Evolutionary conservation across 345 rosid genomes (phyloP).

Genomic region (Eucalyptus regnans): DNA sequence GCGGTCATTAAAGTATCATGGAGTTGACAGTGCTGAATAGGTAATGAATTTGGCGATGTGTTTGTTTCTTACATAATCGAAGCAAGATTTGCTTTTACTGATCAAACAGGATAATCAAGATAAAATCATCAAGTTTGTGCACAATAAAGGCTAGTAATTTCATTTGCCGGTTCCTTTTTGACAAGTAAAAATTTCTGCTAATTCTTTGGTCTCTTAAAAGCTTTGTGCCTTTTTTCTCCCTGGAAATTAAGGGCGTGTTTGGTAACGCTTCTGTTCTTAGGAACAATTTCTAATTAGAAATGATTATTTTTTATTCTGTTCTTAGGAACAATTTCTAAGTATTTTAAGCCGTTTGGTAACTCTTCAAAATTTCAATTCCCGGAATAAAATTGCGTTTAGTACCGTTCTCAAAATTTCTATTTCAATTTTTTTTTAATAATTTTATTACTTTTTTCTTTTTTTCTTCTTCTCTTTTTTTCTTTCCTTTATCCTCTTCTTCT

Average conservation of each 20-base stretch:
- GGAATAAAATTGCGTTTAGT: too few relatives aligned
- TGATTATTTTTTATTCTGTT: too few relatives aligned
- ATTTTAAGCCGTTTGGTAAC: too few relatives aligned
- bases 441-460: too few relatives aligned
- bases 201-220: not conserved
- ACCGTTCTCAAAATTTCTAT: too few relatives aligned
- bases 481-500: too few relatives aligned
- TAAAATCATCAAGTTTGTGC: not conserved
- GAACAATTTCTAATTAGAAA: too few relatives aligned
- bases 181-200: not conserved
- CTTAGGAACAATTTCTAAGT: too few relatives aligned
- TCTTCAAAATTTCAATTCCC: too few relatives aligned
- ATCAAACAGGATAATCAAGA: not conserved
- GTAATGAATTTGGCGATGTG: not conserved
- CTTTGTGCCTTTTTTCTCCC: not conserved
- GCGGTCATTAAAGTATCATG: not conserved
- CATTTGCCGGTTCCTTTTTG: not conserved
- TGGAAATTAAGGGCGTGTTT: not conserved
- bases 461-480: too few relatives aligned
- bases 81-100: not conserved
- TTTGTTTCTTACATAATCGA: not conserved
- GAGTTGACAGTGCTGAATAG: not conserved
- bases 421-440: too few relatives aligned
- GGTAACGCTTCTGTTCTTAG: rapidly evolving
- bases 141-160: not conserved